Evolutionary conservation across 108 stramenopile genomes (phyloP).

Genomic region (Cylindrotheca closterium): DNA sequence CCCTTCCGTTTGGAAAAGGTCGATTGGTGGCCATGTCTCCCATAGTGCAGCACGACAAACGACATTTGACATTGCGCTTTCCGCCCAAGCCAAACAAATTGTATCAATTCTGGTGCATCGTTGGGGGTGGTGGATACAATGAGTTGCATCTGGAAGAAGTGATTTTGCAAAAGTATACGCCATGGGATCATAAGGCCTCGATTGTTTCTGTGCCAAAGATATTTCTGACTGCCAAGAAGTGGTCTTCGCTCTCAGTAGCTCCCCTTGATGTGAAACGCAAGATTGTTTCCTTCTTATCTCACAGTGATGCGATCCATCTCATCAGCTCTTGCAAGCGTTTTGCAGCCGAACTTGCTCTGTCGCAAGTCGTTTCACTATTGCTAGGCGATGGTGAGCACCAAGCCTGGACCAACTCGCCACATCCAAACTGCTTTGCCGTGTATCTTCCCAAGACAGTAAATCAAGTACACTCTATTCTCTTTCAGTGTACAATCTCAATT

Average conservation of each 20-base stretch:
- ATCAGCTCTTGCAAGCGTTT: background rate
- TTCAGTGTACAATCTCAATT: background rate
- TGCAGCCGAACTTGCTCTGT: background rate
- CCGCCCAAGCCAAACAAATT: background rate
- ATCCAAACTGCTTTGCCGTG: background rate
- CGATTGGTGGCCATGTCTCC: background rate
- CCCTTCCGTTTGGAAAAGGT: background rate
- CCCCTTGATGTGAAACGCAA: background rate
- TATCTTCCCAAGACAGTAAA: background rate
- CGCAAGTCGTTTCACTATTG: background rate
- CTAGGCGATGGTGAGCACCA: background rate
- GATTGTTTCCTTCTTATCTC: background rate
- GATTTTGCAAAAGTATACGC: background rate
- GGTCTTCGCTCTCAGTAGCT: background rate
- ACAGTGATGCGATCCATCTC: background rate
- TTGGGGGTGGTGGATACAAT: background rate
- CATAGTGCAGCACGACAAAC: background rate
- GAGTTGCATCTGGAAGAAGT: background rate
- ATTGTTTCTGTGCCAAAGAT: no score
- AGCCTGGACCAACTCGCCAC: background rate
- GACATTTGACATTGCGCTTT: background rate
- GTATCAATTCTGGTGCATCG: background rate
- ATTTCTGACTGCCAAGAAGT: background rate
- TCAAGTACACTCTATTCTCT: background rate
- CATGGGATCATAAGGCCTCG: background rate